phyloP scores from a whole-genome alignment of 2,329 filamentous ascomycete genomes.

The Fusarium floridanum region DNA sequence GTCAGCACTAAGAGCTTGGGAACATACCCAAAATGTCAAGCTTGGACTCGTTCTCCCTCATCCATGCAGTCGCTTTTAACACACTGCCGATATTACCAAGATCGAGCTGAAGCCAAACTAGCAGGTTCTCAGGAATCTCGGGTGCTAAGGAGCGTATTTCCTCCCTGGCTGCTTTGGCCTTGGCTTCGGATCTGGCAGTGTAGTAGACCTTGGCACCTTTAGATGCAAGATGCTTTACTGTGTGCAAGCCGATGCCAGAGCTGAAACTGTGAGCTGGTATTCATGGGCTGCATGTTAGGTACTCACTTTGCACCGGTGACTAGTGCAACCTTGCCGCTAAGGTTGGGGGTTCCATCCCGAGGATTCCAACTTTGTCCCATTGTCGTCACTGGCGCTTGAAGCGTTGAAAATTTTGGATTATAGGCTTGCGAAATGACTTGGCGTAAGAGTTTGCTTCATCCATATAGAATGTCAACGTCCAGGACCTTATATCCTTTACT shows the following conservation, averaged over 20 bases:
- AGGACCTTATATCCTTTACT: background rate
- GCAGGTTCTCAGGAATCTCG: background rate
- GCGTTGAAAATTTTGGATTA: background rate
- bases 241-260: background rate
- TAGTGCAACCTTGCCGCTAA: background rate
- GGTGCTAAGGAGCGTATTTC: background rate
- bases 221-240: background rate
- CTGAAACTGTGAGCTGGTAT: background rate
- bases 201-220: slow-evolving; percentile 6
- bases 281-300: accelerated
- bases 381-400: background rate
- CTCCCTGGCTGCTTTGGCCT: background rate
- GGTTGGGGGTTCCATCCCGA: background rate
- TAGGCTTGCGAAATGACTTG: background rate
- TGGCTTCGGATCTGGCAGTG: background rate
- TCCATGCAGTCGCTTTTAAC: background rate
- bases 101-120: background rate
- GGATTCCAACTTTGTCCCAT: background rate
- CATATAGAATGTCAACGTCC: background rate
- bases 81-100: background rate
- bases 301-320: slow-evolving; percentile 10
- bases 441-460: background rate
- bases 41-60: background rate
- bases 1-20: background rate
- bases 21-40: background rate